phyloP scores from a whole-genome alignment of 805 yeast species.

The Schwanniomyces pseudopolymorphus region DNA sequence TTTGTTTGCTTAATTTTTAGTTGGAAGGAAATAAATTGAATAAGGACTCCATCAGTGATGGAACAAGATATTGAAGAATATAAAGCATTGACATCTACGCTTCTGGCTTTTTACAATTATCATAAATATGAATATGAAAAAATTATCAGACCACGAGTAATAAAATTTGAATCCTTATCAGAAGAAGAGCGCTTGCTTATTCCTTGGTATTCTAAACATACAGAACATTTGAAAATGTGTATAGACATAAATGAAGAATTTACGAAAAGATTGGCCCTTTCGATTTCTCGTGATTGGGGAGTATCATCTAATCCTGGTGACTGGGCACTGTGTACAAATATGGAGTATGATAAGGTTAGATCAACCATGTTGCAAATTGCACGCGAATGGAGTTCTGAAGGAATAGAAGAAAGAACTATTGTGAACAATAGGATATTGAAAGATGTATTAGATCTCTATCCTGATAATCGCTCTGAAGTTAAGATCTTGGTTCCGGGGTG shows the following conservation, averaged over 20 bases:
- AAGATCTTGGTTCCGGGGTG: conserved; percentile 62
- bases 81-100: conserved; percentile 35
- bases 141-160: conserved; percentile 30
- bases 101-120: conserved; percentile 34
- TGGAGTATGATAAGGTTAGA: conserved; percentile 57
- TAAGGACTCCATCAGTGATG: neutral
- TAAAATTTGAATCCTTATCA: conserved; percentile 29
- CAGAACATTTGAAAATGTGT: conserved; percentile 39
- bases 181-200: conserved; percentile 41
- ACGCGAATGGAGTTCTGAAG: conserved; percentile 64
- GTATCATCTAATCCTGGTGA: conserved; percentile 30
- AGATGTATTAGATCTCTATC: conserved; percentile 34
- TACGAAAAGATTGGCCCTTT: conserved; percentile 39
- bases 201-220: conserved; percentile 50
- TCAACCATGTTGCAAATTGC: conserved; percentile 55
- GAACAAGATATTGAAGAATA: conserved; percentile 29
- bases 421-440: conserved; percentile 40
- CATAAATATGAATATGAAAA: conserved; percentile 32
- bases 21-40: neutral
- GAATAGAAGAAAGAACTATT: conserved; percentile 41
- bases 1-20: neutral
- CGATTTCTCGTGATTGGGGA: conserved; percentile 53
- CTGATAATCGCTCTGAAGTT: conserved; percentile 37
- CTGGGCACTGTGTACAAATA: conserved; percentile 42
- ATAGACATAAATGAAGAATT: conserved; percentile 47